Conservation (phyloP, 768 basidiomycete genomes). For the Xerocomellus intermedius region DNA sequence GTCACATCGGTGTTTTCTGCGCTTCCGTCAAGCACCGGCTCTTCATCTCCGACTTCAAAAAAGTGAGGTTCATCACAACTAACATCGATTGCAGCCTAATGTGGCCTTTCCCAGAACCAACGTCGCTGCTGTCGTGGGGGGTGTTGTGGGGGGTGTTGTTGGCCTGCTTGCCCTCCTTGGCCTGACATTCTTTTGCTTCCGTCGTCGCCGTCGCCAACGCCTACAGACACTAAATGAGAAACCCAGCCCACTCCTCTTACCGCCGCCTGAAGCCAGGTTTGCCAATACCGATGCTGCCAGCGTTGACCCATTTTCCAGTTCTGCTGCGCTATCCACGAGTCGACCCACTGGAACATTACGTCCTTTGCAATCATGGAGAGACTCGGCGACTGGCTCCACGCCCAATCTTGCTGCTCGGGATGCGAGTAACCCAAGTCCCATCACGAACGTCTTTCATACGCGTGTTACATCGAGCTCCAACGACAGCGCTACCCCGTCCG, state of each 20-base stretch:
- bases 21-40: too few relatives aligned
- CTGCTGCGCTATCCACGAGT: not conserved
- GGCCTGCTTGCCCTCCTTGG: slow-evolving; percentile 16
- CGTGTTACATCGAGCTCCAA: slow-evolving; percentile 1
- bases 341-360: not conserved
- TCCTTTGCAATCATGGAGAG: slow-evolving; percentile 11
- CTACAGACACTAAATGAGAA: not conserved
- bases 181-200: slow-evolving; percentile 10
- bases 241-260: slow-evolving; percentile 9
- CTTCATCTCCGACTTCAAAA: slow-evolving; percentile 3
- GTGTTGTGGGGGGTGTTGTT: slow-evolving; percentile 16
- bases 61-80: slow-evolving; percentile 8
- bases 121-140: slow-evolving; percentile 17
- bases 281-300: not conserved
- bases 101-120: slow-evolving; percentile 6
- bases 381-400: not conserved
- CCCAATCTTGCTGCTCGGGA: not conserved
- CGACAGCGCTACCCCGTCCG: not conserved
- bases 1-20: too few relatives aligned
- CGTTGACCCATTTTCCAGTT: slow-evolving; percentile 5
- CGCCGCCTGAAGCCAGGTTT: slow-evolving; percentile 7
- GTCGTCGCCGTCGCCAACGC: slow-evolving; percentile 9
- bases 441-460: not conserved
- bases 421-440: not conserved
- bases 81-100: not conserved